Percentiles rank a stretch among this genome's conserved stretches.
Evolutionary conservation across 2,329 filamentous ascomycete species (phyloP).

Genomic region (Trichophyton rubrum): DNA sequence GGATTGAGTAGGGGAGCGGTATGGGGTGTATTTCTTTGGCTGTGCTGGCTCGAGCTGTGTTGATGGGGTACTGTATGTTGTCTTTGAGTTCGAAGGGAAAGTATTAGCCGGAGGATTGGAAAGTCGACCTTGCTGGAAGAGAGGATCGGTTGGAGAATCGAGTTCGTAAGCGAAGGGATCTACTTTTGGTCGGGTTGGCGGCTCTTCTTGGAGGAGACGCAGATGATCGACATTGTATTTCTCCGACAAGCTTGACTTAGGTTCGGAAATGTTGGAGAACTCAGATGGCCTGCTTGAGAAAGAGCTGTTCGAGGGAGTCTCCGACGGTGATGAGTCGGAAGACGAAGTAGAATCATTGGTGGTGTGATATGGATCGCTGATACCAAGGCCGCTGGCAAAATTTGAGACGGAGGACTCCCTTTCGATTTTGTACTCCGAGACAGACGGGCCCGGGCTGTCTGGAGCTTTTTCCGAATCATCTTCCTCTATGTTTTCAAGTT

Average conservation of each 20-base stretch:
- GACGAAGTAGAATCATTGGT: constrained; percentile 54
- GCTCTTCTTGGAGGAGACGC: background rate
- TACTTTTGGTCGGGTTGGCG: background rate
- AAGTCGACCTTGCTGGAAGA: constrained; percentile 30
- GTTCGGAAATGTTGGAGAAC: constrained; percentile 18
- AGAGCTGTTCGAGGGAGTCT: constrained; percentile 49
- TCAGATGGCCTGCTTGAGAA: constrained; percentile 45
- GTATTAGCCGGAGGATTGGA: constrained; percentile 16
- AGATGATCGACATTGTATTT: background rate
- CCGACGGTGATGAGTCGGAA: constrained; percentile 48
- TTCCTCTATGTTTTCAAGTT: background rate
- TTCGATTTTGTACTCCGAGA: constrained; percentile 13
- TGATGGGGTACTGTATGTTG: background rate
- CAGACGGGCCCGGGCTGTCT: constrained; percentile 3
- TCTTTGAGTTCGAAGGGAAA: background rate
- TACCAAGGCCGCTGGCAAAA: constrained; percentile 28
- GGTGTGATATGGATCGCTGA: constrained; percentile 52
- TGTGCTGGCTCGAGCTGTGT: background rate
- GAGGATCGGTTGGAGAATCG: constrained; percentile 39
- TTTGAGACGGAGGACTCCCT: constrained; percentile 27
- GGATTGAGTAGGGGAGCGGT: background rate
- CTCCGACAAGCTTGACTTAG: constrained; percentile 21
- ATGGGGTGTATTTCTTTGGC: constrained; percentile 5
- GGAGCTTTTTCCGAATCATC: background rate
- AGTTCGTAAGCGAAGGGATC: constrained; percentile 17